Percentiles rank a stretch among this genome's conserved stretches.
These are phyloP conservation scores for Penicillium odoratum DNA, from an alignment of 495 filamentous ascomycete species.

Conservation along the genomic window DNA sequence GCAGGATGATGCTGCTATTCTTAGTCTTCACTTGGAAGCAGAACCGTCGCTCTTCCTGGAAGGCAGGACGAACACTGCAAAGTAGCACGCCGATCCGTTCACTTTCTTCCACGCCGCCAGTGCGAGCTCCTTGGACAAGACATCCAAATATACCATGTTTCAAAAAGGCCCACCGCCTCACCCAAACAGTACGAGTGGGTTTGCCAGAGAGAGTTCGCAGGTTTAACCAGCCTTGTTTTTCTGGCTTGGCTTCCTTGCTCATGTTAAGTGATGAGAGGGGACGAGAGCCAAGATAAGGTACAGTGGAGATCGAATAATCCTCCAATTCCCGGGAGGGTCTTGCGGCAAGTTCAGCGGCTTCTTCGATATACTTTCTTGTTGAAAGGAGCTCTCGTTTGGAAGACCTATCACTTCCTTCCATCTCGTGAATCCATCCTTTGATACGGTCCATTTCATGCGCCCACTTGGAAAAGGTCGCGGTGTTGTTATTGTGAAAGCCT, in stretches of 20 bases:
- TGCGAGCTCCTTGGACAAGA: conserved; percentile 81
- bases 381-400: conserved; percentile 77
- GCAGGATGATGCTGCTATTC: conserved; percentile 82
- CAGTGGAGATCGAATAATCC: conserved; percentile 84
- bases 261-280: conserved; percentile 58
- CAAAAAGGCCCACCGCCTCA: conserved; percentile 91
- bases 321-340: conserved; percentile 89
- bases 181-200: conserved; percentile 82
- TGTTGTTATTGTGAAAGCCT: conserved; percentile 58
- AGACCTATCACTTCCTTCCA: conserved; percentile 77
- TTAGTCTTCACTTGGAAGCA: conserved; percentile 99
- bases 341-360: conserved; percentile 64
- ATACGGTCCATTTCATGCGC: conserved; percentile 83
- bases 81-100: conserved; percentile 95
- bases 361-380: conserved; percentile 81
- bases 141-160: conserved; percentile 96
- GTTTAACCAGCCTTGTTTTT: conserved; percentile 96
- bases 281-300: conserved; percentile 76
- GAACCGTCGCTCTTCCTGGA: conserved; percentile 90
- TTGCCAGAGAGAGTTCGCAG: conserved; percentile 81
- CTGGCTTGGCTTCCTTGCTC: conserved; percentile 45
- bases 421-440: conserved; percentile 86
- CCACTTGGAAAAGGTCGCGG: conserved; percentile 59
- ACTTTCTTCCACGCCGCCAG: conserved; percentile 87
- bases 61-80: conserved; percentile 86